Evolutionary conservation across 345 rosid genomes (phyloP).

Genomic region (Gynandropsis gynandra): DNA sequence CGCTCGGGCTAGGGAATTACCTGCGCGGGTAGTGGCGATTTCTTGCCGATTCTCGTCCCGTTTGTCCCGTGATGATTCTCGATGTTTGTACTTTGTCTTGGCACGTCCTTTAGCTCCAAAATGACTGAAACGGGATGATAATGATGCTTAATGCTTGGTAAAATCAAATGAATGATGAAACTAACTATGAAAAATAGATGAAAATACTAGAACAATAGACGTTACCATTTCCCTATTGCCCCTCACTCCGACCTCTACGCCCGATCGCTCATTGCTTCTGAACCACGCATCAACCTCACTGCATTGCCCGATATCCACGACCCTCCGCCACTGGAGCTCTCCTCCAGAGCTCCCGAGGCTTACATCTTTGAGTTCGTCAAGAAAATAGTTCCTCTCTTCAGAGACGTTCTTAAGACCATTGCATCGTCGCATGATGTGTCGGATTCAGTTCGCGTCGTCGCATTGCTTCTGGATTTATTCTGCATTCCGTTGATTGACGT

Average conservation of each 20-base stretch:
- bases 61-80: no score
- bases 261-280: conserved; percentile 26
- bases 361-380: conserved; percentile 18
- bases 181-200: no score
- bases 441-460: conserved; percentile 29
- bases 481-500: conserved; percentile 32
- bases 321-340: conserved; percentile 24
- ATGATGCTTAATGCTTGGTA: no score
- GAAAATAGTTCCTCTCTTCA: conserved; percentile 11
- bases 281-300: conserved; percentile 22
- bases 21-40: no score
- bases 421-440: conserved; percentile 1
- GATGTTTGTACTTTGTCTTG: no score
- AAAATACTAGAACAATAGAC: no score
- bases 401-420: conserved; percentile 18
- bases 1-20: no score
- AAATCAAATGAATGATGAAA: no score
- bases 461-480: conserved; percentile 41
- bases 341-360: conserved; percentile 21
- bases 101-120: no score
- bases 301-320: conserved; percentile 19
- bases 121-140: no score
- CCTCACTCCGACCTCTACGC: conserved; percentile 27
- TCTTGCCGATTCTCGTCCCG: no score
- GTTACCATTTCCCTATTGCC: conserved; percentile 11